Base-by-base conservation (phyloP, 371 early-diverging fungal genomes). In the Rhizopus arrhizus region DNA sequence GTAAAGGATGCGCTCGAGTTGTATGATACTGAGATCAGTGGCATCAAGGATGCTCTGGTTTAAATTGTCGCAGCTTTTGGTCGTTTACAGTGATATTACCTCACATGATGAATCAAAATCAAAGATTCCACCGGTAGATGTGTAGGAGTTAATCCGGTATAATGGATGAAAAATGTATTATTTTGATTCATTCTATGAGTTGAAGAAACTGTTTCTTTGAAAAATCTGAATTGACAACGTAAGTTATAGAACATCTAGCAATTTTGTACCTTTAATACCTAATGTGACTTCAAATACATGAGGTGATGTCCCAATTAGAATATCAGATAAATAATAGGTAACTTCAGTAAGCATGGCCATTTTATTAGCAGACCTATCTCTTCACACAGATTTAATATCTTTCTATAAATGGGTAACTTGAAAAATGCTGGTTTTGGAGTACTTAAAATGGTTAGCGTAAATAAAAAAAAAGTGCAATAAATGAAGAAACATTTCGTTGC, bases 211-310 rank as follows among this genome's bases (percentile, higher is more conserved):
- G 2, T 22, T 13, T 38, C 2, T 8, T 11, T 11, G 40, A 38
- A 8, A 38, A 38, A 0, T 6, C 5, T 38, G 8, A 8, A 38
- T 38, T 38, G 13, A 38, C 8, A 2, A 8, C 40, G 3, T 38
- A 5, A 5, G 40, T 38, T 38, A 13, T 8, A 38, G 11, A 38
- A 38, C 40, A 22, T 22, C 22, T 22, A 22, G 22, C 40, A 5
- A 11, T 15, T 16, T 35, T 40, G 36, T 68, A 76, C 77, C 77
- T 76, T 59, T 74, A 74, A 74, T 78, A 43, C 74, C 78, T 45
- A 78, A 43, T 8, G 70, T 69, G 11, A 78, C 58, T 31, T 64
- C 64, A 41, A 78, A 78, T 13, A 45, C 45, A 50, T 78, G 75
- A 0, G 69, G 45, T 3, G 78, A 75, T 16, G 73, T 74, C 5